phyloP scores from a whole-genome alignment of 768 basidiomycete species.

The Pleurotus djamor region DNA sequence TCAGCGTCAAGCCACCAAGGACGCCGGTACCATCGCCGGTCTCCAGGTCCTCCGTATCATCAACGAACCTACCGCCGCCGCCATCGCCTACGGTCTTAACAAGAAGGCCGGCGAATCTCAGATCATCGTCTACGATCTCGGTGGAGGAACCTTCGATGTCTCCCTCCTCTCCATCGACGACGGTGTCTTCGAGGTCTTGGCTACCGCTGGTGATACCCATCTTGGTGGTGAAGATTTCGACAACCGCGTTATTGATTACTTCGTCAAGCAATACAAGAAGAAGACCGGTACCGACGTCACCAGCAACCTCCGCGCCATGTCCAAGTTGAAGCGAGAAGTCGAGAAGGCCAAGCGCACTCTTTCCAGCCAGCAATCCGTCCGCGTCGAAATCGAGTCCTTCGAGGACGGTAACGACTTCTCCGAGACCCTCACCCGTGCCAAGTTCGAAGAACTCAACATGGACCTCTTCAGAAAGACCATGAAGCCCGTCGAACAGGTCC shows the following conservation, averaged over 20 bases:
- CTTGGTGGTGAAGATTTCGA: constrained; percentile 97
- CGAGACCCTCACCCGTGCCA: constrained; percentile 95
- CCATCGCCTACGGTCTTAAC: constrained; percentile 97
- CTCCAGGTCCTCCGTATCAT: constrained; percentile 95
- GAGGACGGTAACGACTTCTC: constrained; percentile 97
- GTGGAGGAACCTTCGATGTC: constrained; percentile 98
- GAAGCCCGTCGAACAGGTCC: constrained; percentile 98
- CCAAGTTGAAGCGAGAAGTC: constrained; percentile 91
- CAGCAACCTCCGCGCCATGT: constrained; percentile 78
- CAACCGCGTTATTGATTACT: constrained; percentile 88
- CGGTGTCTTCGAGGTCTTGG: constrained; percentile 87
- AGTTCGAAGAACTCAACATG: constrained; percentile 98
- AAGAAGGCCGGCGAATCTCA: constrained; percentile 93
- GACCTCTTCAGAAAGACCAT: constrained; percentile 99
- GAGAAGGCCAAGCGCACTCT: constrained; percentile 96
- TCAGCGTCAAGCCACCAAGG: constrained; percentile 98
- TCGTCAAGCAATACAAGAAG: constrained; percentile 89
- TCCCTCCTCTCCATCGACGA: constrained; percentile 94
- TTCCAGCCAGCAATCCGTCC: constrained; percentile 85
- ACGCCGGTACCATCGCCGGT: constrained; percentile 93
- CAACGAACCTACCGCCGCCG: constrained; percentile 97
- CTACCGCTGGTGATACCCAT: constrained; percentile 93
- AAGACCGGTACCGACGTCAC: constrained; percentile 85
- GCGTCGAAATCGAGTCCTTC: constrained; percentile 94
- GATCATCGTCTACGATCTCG: constrained; percentile 97